Conservation (phyloP, 2,329 filamentous ascomycete species). For the Neurospora sp. region DNA sequence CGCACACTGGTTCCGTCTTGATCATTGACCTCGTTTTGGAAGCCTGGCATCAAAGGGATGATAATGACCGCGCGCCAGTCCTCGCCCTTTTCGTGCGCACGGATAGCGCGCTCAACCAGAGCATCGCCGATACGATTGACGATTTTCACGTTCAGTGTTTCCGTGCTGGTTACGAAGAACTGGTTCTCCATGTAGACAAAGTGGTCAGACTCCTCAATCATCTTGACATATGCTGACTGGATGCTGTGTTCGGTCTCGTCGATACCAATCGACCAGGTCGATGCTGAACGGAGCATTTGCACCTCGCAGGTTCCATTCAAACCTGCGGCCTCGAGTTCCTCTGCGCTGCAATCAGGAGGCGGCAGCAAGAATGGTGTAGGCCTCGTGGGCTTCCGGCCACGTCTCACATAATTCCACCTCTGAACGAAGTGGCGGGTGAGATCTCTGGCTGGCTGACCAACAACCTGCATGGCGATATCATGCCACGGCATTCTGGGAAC, state of each 20-base stretch:
- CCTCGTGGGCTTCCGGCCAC: constrained; percentile 84
- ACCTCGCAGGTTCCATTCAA: constrained; percentile 93
- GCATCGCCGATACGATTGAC: constrained; percentile 92
- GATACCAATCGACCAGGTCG: constrained; percentile 85
- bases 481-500: constrained; percentile 97
- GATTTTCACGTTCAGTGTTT: constrained; percentile 79
- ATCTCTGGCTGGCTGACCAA: constrained; percentile 90
- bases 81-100: constrained; percentile 73
- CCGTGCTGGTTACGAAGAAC: constrained; percentile 91
- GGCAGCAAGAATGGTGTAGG: constrained; percentile 90
- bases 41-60: constrained; percentile 95
- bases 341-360: constrained; percentile 80
- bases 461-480: constrained; percentile 94
- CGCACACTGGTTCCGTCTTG: constrained; percentile 91
- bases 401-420: constrained; percentile 92
- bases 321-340: constrained; percentile 78
- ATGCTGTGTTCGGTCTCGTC: constrained; percentile 88
- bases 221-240: constrained; percentile 86
- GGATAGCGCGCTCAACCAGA: constrained; percentile 80
- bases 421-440: constrained; percentile 94
- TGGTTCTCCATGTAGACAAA: constrained; percentile 99
- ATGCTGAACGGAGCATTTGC: constrained; percentile 85
- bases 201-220: constrained; percentile 91
- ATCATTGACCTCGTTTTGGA: constrained; percentile 91
- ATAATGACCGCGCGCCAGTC: constrained; percentile 85